Evolutionary conservation across 2,329 filamentous ascomycete genomes (phyloP), one percentile per base, ranked within the genome.

Genomic region (Venturia carpophila): DNA sequence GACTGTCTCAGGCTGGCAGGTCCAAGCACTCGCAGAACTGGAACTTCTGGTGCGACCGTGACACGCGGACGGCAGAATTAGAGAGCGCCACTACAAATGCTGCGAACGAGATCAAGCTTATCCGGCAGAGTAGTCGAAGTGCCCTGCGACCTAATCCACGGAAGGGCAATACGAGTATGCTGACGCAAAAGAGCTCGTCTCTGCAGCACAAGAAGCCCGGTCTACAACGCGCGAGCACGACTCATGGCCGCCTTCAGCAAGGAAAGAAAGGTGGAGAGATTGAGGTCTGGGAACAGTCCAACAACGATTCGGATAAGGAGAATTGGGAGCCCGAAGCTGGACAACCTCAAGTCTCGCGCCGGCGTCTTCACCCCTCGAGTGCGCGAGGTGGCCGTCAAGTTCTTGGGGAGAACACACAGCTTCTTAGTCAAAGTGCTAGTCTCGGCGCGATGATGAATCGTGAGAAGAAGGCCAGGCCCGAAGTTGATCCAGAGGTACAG

Each of bases 251-350:
- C 2, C 45, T 64, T 15, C 63, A 64, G 74, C 73, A n/a, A 67
- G 43, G 62, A 27, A 64, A 64, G 52, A 64, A 64, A 24, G 63
- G 63, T 19, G 30, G 9, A 41, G 42, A 63, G 13, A 10, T 24
- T 69, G 75, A 76, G 45, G 78, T 82, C 70, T 68, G 81, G 30
- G 77, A 79, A 75, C 79, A 75, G 70, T 79, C 70, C 73, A 84
- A 84, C 77, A 74, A 85, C 61, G 92, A 96, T 71, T 96, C 91
- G 1, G 93, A 97, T 74, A 97, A 97, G 77, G 93, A 97, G 78
- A 97, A 97, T 73, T 95, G 91, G 84, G 76, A 82, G 49, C 83
- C 83, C n/a, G 70, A 74, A 19, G 58, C 67, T 65, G 62, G 65
- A 45, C 71, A 70, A 76, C 71, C 74, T 47, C 71, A 71, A 56